Evolutionary conservation across 495 filamentous ascomycete genomes (phyloP).

Genomic region (Hypoxylon perforatum): DNA sequence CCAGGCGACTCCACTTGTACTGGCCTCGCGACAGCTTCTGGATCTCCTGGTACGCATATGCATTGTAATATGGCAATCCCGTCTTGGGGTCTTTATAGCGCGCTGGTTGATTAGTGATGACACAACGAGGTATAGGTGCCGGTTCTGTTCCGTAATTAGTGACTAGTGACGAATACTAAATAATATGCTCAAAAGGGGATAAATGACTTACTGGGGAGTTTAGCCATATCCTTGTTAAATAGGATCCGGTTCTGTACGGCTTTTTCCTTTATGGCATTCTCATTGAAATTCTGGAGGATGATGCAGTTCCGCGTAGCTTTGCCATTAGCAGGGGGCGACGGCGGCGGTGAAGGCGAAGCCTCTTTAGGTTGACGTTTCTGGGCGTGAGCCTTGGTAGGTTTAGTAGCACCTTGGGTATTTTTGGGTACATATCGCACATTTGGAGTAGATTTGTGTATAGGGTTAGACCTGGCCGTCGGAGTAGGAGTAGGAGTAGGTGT

Average conservation of each 20-base stretch:
- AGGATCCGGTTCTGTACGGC: slow-evolving; percentile 65
- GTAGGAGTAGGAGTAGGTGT: slow-evolving; percentile 23
- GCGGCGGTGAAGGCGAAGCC: slow-evolving; percentile 32
- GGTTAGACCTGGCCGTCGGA: slow-evolving; percentile 7
- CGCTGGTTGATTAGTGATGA: slow-evolving; percentile 82
- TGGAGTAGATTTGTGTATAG: slow-evolving; percentile 6
- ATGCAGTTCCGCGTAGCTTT: slow-evolving; percentile 61
- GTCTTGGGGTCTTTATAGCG: slow-evolving; percentile 82
- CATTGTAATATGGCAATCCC: slow-evolving; percentile 77
- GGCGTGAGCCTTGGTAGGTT: slow-evolving; percentile 35
- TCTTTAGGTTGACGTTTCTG: slow-evolving; percentile 42
- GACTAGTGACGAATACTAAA: too few relatives aligned
- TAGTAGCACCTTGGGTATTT: slow-evolving; percentile 9
- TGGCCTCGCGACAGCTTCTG: slow-evolving; percentile 71
- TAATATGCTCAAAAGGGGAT: too few relatives aligned
- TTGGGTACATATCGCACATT: slow-evolving; percentile 28
- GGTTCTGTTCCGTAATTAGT: slow-evolving; percentile 54
- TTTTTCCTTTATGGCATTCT: slow-evolving; percentile 64
- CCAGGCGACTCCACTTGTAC: slow-evolving; percentile 78
- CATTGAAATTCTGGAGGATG: slow-evolving; percentile 68
- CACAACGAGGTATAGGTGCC: slow-evolving; percentile 66
- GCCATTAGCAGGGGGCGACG: slow-evolving; percentile 42
- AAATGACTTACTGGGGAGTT: slow-evolving; percentile 58
- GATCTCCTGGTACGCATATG: slow-evolving; percentile 79
- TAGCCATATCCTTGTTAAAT: slow-evolving; percentile 64